Evolutionary conservation across 2,329 filamentous ascomycete genomes (phyloP).

Genomic region (Camptophora hylomeconis): DNA sequence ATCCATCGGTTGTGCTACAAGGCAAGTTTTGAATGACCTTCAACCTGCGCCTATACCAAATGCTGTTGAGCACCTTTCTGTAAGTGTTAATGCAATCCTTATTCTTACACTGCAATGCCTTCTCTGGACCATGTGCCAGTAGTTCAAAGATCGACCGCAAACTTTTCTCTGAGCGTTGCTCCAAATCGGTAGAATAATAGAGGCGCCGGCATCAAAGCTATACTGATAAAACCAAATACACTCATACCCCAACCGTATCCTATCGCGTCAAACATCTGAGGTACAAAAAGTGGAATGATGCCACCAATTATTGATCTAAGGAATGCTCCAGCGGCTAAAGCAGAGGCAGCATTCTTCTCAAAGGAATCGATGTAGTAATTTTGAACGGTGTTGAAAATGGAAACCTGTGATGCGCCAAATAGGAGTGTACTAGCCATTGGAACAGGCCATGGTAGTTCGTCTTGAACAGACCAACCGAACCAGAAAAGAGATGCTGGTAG

Average conservation of each 20-base stretch:
- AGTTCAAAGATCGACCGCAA: conserved; percentile 11
- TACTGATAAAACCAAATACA: conserved; percentile 32
- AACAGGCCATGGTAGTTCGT: conserved; percentile 30
- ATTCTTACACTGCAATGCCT: too few species aligned
- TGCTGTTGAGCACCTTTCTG: too few species aligned
- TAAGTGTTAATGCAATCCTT: too few species aligned
- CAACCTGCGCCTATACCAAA: too few species aligned
- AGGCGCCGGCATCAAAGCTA: conserved; percentile 36
- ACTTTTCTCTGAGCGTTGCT: conserved; percentile 32
- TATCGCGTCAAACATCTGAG: conserved; percentile 24
- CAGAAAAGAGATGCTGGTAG: conserved; percentile 34
- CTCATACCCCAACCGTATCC: conserved; percentile 30
- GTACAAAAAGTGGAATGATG: conserved; percentile 36
- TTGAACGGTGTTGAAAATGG: conserved; percentile 40
- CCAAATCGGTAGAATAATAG: conserved; percentile 37
- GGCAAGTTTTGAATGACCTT: too few species aligned
- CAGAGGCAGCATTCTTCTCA: conserved; percentile 33
- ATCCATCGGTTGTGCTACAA: too few species aligned
- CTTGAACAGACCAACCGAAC: conserved; percentile 35
- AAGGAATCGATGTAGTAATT: conserved; percentile 33
- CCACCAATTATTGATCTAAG: conserved; percentile 33
- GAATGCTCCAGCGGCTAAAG: conserved; percentile 34
- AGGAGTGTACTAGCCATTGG: conserved; percentile 30
- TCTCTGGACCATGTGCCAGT: too few species aligned
- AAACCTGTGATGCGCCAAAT: conserved; percentile 40